These are phyloP conservation scores for Podospora didyma DNA, from an alignment of 495 filamentous ascomycete genomes.

Conservation along the genomic window DNA sequence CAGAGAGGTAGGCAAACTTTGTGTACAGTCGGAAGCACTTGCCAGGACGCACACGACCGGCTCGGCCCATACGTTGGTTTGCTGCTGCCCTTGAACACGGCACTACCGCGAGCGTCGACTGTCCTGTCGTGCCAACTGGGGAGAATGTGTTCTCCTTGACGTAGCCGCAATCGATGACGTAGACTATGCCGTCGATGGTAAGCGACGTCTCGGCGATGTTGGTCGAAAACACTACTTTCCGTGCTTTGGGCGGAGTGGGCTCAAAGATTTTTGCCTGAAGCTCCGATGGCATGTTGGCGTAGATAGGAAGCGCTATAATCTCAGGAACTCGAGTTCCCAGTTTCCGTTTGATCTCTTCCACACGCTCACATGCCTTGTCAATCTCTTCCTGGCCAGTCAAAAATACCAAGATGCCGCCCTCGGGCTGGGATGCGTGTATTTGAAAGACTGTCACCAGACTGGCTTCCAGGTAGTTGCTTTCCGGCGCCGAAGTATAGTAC, in stretches of 20 bases:
- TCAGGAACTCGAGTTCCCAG: constrained; percentile 79
- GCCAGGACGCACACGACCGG: constrained; percentile 87
- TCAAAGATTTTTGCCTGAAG: constrained; percentile 87
- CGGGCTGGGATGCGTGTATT: constrained; percentile 84
- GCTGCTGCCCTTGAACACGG: constrained; percentile 93
- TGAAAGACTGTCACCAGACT: constrained; percentile 93
- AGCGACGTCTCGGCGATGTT: constrained; percentile 89
- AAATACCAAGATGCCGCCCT: constrained; percentile 88
- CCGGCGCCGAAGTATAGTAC: constrained; percentile 86
- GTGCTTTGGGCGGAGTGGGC: constrained; percentile 71
- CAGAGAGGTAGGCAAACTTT: constrained; percentile 90
- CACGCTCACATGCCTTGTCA: constrained; percentile 74
- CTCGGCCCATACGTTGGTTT: constrained; percentile 87
- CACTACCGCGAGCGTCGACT: constrained; percentile 87
- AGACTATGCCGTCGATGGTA: constrained; percentile 88
- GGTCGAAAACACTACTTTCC: constrained; percentile 84
- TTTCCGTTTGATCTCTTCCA: constrained; percentile 76
- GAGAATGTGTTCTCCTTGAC: constrained; percentile 97
- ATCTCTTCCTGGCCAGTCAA: constrained; percentile 90
- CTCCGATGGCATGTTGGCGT: constrained; percentile 83
- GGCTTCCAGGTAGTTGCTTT: constrained; percentile 91
- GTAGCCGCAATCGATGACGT: constrained; percentile 88
- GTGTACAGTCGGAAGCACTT: constrained; percentile 96
- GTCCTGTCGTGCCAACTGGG: constrained; percentile 68
- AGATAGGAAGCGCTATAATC: constrained; percentile 82